phyloP scores from a whole-genome alignment of 345 rosid genomes.

The Xanthoceras sorbifolium region DNA sequence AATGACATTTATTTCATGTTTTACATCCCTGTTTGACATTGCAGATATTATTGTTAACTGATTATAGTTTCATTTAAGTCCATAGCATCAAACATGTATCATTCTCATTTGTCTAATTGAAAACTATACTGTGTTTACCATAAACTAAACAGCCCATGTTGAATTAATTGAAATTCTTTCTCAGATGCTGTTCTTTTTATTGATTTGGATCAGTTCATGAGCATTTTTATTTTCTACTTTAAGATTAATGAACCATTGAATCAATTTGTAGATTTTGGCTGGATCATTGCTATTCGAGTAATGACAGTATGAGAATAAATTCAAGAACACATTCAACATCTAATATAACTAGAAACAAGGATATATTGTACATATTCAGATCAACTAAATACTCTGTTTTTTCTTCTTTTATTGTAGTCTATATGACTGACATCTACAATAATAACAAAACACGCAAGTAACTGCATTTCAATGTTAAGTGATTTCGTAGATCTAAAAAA shows the following conservation, averaged over 20 bases:
- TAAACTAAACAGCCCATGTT: neutral
- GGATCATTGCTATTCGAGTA: too few species aligned
- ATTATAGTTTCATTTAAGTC: neutral
- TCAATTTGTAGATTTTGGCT: too few species aligned
- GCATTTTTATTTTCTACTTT: too few species aligned
- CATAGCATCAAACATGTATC: neutral
- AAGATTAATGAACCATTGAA: too few species aligned
- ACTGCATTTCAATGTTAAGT: neutral
- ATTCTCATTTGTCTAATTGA: neutral
- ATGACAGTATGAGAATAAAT: too few species aligned
- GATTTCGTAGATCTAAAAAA: neutral
- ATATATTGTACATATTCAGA: too few species aligned
- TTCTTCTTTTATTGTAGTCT: too few species aligned
- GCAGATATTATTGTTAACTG: conserved; percentile 1
- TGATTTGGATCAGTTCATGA: neutral
- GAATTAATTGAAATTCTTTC: neutral
- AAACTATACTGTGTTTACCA: neutral
- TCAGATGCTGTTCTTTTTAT: neutral
- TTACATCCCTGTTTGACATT: neutral
- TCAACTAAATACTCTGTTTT: too few species aligned
- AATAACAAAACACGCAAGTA: neutral
- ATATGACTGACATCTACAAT: neutral
- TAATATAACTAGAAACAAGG: too few species aligned
- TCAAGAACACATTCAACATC: too few species aligned
- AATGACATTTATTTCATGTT: conserved; percentile 5